Conservation (phyloP, 1,284 basidiomycete species). For the Microbotryomycetes sp. region DNA sequence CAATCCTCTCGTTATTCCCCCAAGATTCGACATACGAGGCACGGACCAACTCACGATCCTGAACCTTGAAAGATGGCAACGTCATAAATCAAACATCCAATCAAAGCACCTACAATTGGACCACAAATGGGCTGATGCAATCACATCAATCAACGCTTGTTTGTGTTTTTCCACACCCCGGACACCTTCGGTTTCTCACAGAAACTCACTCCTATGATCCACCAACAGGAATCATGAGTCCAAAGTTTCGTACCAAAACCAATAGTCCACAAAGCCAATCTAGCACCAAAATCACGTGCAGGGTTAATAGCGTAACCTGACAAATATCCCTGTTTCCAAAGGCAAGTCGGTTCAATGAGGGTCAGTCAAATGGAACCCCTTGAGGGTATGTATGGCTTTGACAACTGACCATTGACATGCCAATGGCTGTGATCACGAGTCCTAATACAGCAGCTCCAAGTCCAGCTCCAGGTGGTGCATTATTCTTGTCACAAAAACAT, state of each 20-base stretch:
- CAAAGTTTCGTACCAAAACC: conserved; percentile 36
- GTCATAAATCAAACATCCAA: conserved; percentile 33
- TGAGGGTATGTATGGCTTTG: too few species aligned
- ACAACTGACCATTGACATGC: conserved; percentile 23
- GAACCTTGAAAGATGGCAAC: conserved; percentile 30
- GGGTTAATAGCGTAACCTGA: conserved; percentile 37
- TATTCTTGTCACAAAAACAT: conserved; percentile 9
- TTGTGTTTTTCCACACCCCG: too few species aligned
- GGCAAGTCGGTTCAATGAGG: background rate
- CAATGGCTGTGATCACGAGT: conserved; percentile 34
- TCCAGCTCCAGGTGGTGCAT: conserved; percentile 33
- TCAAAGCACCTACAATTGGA: conserved; percentile 18
- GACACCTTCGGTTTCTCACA: too few species aligned
- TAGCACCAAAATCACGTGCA: conserved; percentile 39
- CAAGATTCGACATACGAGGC: too few species aligned
- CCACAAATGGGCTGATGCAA: conserved; percentile 25
- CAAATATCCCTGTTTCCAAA: conserved; percentile 14
- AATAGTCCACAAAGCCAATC: conserved; percentile 34
- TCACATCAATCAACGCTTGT: background rate
- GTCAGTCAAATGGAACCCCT: background rate
- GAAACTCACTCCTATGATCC: conserved; percentile 24
- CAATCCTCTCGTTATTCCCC: background rate
- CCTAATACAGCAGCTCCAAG: conserved; percentile 36
- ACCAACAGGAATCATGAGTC: conserved; percentile 34
- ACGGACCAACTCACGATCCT: conserved; percentile 8